phyloP scores from a whole-genome alignment of 441 rosid species.

The Arabidopsis lyrata region DNA sequence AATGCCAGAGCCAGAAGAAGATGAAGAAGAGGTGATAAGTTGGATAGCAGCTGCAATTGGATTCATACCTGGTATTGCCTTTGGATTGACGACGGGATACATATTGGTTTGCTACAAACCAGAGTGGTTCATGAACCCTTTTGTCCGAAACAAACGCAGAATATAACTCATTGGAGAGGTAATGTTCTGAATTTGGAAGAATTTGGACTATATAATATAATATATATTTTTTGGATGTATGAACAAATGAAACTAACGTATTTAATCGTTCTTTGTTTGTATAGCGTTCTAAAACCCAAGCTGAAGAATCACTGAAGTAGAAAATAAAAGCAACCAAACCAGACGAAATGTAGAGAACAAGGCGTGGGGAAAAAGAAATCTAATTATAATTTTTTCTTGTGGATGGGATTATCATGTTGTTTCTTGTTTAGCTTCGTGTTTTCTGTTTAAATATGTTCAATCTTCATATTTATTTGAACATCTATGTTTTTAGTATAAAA shows the following conservation, averaged over 20 bases:
- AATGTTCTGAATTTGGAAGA: neutral
- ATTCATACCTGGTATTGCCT: neutral
- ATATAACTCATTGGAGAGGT: neutral
- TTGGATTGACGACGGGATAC: slow-evolving; percentile 7
- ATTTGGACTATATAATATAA: neutral
- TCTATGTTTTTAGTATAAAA: no score
- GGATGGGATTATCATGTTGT: no score
- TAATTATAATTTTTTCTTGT: no score
- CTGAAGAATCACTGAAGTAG: neutral
- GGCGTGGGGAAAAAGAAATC: neutral
- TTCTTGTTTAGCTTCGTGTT: no score
- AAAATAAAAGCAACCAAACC: neutral
- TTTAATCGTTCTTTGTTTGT: neutral
- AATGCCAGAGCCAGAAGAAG: neutral
- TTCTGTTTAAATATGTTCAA: no score
- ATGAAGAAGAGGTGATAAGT: slow-evolving; percentile 1
- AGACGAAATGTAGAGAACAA: neutral
- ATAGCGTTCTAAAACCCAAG: no score
- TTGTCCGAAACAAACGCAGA: neutral
- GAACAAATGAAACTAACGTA: neutral
- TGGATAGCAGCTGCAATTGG: slow-evolving; percentile 5
- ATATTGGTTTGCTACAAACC: neutral
- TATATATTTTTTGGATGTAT: neutral
- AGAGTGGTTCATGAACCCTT: neutral
- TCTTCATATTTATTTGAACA: no score